Base-by-base conservation (phyloP, 805 yeast species). In the Metschnikowia lachancei region DNA sequence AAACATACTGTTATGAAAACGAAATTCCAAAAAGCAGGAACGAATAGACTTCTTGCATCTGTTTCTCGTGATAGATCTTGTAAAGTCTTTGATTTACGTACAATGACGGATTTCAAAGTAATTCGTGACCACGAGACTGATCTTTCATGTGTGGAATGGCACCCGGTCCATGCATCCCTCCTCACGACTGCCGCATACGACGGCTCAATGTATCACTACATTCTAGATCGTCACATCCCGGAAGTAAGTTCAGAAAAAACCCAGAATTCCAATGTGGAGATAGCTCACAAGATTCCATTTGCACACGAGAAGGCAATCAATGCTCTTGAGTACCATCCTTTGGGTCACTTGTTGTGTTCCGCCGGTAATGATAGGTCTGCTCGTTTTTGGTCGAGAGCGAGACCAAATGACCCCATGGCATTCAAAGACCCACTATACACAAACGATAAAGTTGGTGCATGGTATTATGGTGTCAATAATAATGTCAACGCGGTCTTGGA, bases 301-400 rank as follows among this genome's bases (percentile, higher is more conserved):
- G 99, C 98, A 0, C 99, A 94, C 64, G 97, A 90, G 59, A 87
- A 87, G 69, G 95, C 96, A 3, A 81, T 94, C 43, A 90, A 92
- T 65, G 81, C 95, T 3, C 65, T 94, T 46, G 92, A 91, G 50
- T 94, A 90, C 62, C 97, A 91, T 65, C 98, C 98, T 2, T 71
- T 87, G 57, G 99, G 99, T 3, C 97, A 94, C 66, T 70, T 92
- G 41, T 70, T 94, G 30, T 83, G 95, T 45, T 82, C 97, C 7
- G 98, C 97, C 0, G 92, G 97, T 16, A 89, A 94, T 47, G 99
- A 94, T 65, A 80, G 94, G 61, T 82, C 95, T 4, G 87, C 95
- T 19, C 70, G 97, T 46, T 87, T 95, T 66, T 94, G 99, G 99
- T 82, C 91, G 26, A 75, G 99, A 42, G 85, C 95, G 1, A 76